phyloP scores from a whole-genome alignment of 1,284 basidiomycete genomes.

The Ceratobasidium sp. region DNA sequence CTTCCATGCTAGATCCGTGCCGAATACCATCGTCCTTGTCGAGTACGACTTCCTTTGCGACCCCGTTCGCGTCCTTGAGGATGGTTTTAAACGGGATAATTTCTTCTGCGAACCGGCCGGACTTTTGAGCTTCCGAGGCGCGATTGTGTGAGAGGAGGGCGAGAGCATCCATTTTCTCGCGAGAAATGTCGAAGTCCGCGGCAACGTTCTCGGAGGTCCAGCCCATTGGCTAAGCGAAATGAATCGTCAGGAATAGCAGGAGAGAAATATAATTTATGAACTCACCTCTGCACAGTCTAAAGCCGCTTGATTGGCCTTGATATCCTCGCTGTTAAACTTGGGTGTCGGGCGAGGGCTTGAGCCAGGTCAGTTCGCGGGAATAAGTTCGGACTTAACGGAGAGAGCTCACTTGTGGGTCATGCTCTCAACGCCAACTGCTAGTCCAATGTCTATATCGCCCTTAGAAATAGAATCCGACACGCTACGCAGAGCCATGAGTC shows the following conservation, averaged over 20 bases:
- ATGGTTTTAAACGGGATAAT: constrained; percentile 79
- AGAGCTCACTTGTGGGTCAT: constrained; percentile 81
- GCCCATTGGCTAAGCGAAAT: constrained; percentile 80
- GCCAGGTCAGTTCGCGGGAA: background rate
- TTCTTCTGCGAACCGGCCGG: constrained; percentile 81
- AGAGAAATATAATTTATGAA: background rate
- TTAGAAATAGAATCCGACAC: constrained; percentile 83
- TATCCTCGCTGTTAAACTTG: constrained; percentile 69
- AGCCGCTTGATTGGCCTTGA: constrained; percentile 64
- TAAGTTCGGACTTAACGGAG: background rate
- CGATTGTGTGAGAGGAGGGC: constrained; percentile 86
- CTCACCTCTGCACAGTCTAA: constrained; percentile 80
- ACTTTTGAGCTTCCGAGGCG: constrained; percentile 72
- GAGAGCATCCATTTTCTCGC: constrained; percentile 84
- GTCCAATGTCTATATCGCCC: constrained; percentile 74
- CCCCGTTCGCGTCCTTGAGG: constrained; percentile 39
- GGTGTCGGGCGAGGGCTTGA: constrained; percentile 82
- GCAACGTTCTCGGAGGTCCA: constrained; percentile 94
- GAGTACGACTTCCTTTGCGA: constrained; percentile 64
- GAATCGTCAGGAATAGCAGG: background rate
- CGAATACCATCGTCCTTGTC: constrained; percentile 85
- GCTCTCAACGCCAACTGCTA: constrained; percentile 86
- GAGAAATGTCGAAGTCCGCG: constrained; percentile 77
- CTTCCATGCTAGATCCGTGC: constrained; percentile 79
- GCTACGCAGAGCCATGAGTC: constrained; percentile 85